Base-by-base conservation (phyloP, 2,329 filamentous ascomycete genomes). In the Claviceps spartinae region DNA sequence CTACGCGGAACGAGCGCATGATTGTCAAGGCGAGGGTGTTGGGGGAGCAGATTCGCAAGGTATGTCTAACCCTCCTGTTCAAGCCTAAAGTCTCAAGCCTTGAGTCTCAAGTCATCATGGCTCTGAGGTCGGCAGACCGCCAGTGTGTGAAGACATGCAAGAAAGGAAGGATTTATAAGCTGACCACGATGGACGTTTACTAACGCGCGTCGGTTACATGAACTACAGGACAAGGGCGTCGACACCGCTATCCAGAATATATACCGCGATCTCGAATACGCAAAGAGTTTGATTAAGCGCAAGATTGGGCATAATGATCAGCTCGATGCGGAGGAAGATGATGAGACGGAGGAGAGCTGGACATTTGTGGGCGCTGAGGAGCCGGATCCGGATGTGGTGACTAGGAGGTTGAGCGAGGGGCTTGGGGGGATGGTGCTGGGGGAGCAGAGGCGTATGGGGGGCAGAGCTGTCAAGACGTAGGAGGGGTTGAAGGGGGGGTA, bases 211-310 rank as follows among this genome's bases (percentile, higher is more conserved):
- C 7, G 2, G 5, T 16, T 42, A 1, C 5, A 24, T 47, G 8
- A 65, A 30, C 26, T 34, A 54, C 56, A 94, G 85, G 91, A 98
- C 66, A 82, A 88, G 57, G 93, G 93, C 38, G 89, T 96, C n/a
- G 82, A 85, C 47, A 86, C 77, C 5, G 93, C 91, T 5, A 93
- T 97, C 56, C 87, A 95, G 66, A 86, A 82, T 54, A 87, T 98
- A 52, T 98, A 97, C 65, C 85, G 93, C 43, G 91, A 97, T 65
- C 77, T 97, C 52, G 93, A 97, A 64, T 96, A 96, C 61, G 90
- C 93, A 40, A 86, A 81, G 66, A 85, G 84, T 16, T 74, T 97
- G 45, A 85, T 95, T 65, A 86, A 85, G 66, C 79, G 72, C 53
- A 79, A 79, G 65, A 68, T 71, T 1, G 72, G 71, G 56, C 79